Percentiles rank a stretch among this genome's conserved stretches.
Evolutionary conservation across 2,329 filamentous ascomycete species (phyloP).

Genomic region (Allantophomopsis cytisporea): DNA sequence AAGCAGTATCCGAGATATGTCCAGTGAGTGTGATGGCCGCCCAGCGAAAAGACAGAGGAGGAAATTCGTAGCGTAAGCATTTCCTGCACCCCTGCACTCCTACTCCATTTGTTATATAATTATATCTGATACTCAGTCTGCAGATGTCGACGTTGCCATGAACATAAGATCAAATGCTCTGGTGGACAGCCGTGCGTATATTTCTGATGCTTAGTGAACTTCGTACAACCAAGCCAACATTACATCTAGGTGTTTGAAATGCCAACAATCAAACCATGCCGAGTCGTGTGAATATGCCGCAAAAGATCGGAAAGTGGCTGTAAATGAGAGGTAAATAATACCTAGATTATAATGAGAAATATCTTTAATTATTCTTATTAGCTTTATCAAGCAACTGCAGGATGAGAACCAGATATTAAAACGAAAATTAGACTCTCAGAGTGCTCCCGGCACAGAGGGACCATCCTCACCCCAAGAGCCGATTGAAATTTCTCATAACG

Average conservation of each 20-base stretch:
- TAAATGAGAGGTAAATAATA: conserved; percentile 13
- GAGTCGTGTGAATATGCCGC: conserved; percentile 24
- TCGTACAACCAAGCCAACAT: no score
- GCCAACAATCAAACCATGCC: conserved; percentile 20
- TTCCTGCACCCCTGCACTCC: no score
- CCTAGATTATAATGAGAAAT: no score
- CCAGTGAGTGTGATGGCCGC: no score
- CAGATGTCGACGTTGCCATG: conserved; percentile 26
- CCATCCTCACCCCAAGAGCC: conserved; percentile 2
- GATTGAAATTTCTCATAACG: conserved; percentile 5
- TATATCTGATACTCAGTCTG: no score
- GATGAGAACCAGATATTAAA: conserved; percentile 3
- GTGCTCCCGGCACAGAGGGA: no score
- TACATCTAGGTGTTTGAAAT: conserved; percentile 15
- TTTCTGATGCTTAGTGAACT: no score
- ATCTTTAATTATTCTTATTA: no score
- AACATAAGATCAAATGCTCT: conserved; percentile 31
- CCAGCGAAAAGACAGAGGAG: no score
- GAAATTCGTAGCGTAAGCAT: no score
- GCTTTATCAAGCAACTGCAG: conserved; percentile 14
- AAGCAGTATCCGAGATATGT: no score
- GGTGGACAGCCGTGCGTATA: conserved; percentile 24
- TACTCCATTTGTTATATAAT: no score
- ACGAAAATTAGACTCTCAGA: background rate
- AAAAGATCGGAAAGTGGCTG: conserved; percentile 26